Percentiles rank a stretch among this genome's conserved stretches.
Conservation (phyloP, 78 protist genomes). For the Dictyostelium intermedium region DNA sequence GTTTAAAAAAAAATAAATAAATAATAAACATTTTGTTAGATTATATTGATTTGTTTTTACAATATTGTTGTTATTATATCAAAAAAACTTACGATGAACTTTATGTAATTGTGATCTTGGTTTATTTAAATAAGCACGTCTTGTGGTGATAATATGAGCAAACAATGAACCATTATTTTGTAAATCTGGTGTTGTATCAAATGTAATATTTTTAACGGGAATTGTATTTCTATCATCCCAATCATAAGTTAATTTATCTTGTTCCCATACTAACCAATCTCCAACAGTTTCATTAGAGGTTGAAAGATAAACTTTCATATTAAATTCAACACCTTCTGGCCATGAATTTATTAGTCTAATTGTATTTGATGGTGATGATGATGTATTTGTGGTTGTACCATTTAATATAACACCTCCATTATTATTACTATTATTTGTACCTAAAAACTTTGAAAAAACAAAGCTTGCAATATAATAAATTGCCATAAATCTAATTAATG, state of each 20-base stretch:
- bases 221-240: slow-evolving; percentile 19
- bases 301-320: slow-evolving; percentile 37
- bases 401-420: neutral
- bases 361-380: neutral
- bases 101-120: slow-evolving; percentile 3
- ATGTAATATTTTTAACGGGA: slow-evolving; percentile 7
- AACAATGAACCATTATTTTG: slow-evolving; percentile 77
- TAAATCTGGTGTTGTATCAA: slow-evolving; percentile 12
- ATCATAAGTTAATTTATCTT: slow-evolving; percentile 10
- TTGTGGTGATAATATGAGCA: slow-evolving; percentile 68
- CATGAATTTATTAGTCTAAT: neutral
- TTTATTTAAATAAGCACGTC: neutral
- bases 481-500: slow-evolving; percentile 3
- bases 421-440: neutral
- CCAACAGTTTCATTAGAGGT: slow-evolving; percentile 32
- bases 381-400: neutral
- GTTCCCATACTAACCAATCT: slow-evolving; percentile 44
- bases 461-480: slow-evolving; percentile 5
- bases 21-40: neutral
- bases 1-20: neutral
- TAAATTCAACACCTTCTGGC: neutral
- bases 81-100: slow-evolving; percentile 55
- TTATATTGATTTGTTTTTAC: neutral
- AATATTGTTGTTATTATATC: too few species aligned
- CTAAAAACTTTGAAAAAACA: neutral